A percentile compares a stretch with the other conserved stretches of the same genome.
Conservation (phyloP, 1,284 basidiomycete genomes). For the Thelephora terrestris region DNA sequence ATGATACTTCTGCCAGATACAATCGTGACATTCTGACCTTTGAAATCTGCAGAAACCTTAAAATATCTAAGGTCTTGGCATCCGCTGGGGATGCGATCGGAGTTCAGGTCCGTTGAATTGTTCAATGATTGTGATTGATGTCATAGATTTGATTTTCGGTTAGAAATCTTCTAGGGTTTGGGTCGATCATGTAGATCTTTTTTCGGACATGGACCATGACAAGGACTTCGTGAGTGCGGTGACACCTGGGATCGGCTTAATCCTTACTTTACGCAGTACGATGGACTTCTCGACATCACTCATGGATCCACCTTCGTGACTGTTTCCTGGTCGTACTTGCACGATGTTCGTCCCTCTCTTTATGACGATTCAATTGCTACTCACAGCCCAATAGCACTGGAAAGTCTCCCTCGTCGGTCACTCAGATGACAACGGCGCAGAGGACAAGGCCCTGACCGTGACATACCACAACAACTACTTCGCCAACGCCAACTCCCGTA, state of each 20-base stretch:
- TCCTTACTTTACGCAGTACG: slow-evolving; percentile 22
- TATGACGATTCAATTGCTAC: background rate
- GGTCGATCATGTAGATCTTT: slow-evolving; percentile 37
- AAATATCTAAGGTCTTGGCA: slow-evolving; percentile 39
- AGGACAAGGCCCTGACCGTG: slow-evolving; percentile 27
- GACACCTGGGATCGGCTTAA: background rate
- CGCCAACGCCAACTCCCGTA: slow-evolving; percentile 18
- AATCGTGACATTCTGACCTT: too few species aligned
- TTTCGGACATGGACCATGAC: slow-evolving; percentile 33
- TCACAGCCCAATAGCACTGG: slow-evolving; percentile 18
- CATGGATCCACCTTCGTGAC: slow-evolving; percentile 31
- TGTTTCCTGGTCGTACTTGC: slow-evolving; percentile 29
- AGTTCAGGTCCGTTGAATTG: slow-evolving; percentile 22
- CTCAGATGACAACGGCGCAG: slow-evolving; percentile 30
- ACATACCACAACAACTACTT: slow-evolving; percentile 32
- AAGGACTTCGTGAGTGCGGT: slow-evolving; percentile 26
- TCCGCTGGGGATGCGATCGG: slow-evolving; percentile 33
- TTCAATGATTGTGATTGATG: too few species aligned
- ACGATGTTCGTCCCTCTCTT: slow-evolving; percentile 16
- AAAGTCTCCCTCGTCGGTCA: slow-evolving; percentile 34
- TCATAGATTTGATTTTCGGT: too few species aligned
- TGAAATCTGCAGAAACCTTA: slow-evolving; percentile 36
- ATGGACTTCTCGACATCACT: slow-evolving; percentile 28
- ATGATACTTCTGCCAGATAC: too few species aligned
- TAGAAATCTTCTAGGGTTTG: slow-evolving; percentile 30